These are phyloP conservation scores for Yamadazyma laniorum DNA, from an alignment of 805 yeast genomes.

Conservation along the genomic window DNA sequence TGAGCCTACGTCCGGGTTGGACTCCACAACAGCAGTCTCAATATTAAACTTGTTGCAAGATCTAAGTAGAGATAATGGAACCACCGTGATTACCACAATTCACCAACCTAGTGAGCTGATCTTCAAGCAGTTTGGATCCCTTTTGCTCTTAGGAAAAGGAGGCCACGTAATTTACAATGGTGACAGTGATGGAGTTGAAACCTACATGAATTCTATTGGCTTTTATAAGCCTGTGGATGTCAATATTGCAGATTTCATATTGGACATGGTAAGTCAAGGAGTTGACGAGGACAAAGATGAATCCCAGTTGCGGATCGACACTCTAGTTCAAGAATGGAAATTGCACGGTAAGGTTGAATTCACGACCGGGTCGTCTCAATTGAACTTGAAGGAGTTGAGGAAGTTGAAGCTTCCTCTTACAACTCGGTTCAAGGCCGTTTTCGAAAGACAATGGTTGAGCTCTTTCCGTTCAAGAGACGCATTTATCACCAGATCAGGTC, in stretches of 20 bases:
- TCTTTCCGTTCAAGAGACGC: slow-evolving; percentile 49
- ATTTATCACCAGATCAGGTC: slow-evolving; percentile 61
- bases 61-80: slow-evolving; percentile 56
- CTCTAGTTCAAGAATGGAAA: slow-evolving; percentile 29
- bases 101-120: slow-evolving; percentile 80
- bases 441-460: slow-evolving; percentile 33
- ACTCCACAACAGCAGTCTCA: slow-evolving; percentile 71
- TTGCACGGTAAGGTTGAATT: slow-evolving; percentile 2
- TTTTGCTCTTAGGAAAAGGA: slow-evolving; percentile 71
- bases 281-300: slow-evolving; percentile 23
- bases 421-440: slow-evolving; percentile 29
- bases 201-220: slow-evolving; percentile 50
- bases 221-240: slow-evolving; percentile 51
- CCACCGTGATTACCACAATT: slow-evolving; percentile 69
- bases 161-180: slow-evolving; percentile 73
- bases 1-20: slow-evolving; percentile 90
- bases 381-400: slow-evolving; percentile 27
- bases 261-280: slow-evolving; percentile 62
- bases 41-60: slow-evolving; percentile 59
- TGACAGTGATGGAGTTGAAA: slow-evolving; percentile 40
- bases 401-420: slow-evolving; percentile 23
- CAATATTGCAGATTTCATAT: slow-evolving; percentile 71
- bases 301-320: slow-evolving; percentile 21
- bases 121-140: slow-evolving; percentile 63
- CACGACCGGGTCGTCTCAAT: slow-evolving; percentile 1